A percentile compares a stretch with the other conserved stretches of the same genome.
phyloP scores from a whole-genome alignment of 108 stramenopile genomes.

The Parietichytrium sp. region DNA sequence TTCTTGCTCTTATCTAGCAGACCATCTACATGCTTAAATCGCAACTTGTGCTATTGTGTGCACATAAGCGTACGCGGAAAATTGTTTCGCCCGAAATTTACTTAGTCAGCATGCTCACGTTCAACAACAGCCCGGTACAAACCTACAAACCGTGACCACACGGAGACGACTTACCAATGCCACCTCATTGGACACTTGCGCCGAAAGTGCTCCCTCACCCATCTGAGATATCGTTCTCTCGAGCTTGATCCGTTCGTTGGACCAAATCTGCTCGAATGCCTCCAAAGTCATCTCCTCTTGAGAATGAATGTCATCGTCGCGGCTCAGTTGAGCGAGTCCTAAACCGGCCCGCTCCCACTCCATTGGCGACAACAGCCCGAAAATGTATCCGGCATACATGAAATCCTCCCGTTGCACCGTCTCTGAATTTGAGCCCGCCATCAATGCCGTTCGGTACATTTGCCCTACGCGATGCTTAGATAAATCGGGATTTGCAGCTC shows the following conservation, averaged over 20 bases:
- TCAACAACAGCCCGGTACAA: too few species aligned
- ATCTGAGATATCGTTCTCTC: neutral
- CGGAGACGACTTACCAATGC: too few species aligned
- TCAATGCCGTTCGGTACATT: neutral
- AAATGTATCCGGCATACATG: neutral
- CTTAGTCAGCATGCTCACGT: too few species aligned
- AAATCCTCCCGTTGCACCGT: constrained; percentile 29
- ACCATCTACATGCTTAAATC: too few species aligned
- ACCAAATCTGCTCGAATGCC: neutral
- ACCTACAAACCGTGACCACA: too few species aligned
- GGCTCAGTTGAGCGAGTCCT: neutral
- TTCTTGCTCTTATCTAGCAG: too few species aligned
- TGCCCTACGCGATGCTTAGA: neutral
- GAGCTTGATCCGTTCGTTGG: neutral
- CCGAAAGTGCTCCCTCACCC: too few species aligned
- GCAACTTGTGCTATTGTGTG: too few species aligned
- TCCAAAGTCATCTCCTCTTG: neutral
- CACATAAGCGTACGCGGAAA: too few species aligned
- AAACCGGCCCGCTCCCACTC: neutral
- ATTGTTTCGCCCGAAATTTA: too few species aligned
- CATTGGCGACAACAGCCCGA: neutral
- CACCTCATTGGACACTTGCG: too few species aligned
- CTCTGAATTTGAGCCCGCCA: neutral
- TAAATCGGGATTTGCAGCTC: neutral
- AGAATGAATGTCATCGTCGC: neutral